These are phyloP conservation scores for Cicer yamashitae DNA, from an alignment of 306 rosid species.

Conservation along the genomic window DNA sequence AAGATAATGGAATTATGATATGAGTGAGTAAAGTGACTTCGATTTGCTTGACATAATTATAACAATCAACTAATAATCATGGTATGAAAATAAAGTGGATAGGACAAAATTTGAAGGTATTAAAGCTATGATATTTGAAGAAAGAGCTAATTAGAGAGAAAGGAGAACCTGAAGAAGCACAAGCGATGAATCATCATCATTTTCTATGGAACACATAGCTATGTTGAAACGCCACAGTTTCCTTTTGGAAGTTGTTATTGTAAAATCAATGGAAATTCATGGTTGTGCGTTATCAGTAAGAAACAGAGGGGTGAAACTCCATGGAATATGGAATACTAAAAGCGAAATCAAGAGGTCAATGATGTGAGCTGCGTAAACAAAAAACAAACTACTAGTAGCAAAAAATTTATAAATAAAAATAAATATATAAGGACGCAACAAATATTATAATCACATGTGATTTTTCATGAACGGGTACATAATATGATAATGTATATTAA, in stretches of 20 bases:
- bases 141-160: background rate
- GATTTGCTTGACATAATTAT: no score
- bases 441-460: no score
- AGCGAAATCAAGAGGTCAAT: background rate
- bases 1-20: no score
- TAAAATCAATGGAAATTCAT: background rate
- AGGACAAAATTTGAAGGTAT: background rate
- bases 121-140: no score
- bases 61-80: no score
- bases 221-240: background rate
- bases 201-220: slow-evolving; percentile 31
- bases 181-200: slow-evolving; percentile 37
- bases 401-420: no score
- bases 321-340: background rate
- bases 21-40: no score
- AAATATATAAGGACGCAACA: no score
- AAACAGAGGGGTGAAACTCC: background rate
- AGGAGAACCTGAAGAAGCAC: slow-evolving; percentile 48
- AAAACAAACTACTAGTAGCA: background rate
- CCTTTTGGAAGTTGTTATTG: background rate
- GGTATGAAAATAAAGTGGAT: background rate
- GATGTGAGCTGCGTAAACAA: background rate
- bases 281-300: background rate
- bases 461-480: no score
- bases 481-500: no score